Conservation (phyloP, 2,329 filamentous ascomycete species). For the Penicillium sp. region DNA sequence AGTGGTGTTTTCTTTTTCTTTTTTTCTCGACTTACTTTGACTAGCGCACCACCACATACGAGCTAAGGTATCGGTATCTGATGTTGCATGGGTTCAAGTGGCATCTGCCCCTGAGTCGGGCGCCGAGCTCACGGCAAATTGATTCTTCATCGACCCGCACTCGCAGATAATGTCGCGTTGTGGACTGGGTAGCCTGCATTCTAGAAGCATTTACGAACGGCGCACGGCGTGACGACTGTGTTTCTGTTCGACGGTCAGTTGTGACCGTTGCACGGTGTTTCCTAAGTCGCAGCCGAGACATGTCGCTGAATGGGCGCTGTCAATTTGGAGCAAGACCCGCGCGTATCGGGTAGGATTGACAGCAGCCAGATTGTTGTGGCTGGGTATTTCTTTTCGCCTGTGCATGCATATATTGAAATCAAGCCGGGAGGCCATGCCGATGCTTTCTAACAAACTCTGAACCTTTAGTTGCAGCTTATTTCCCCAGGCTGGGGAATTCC, state of each 20-base stretch:
- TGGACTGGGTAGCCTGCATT: not conserved
- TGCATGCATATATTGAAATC: not conserved
- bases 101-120: not conserved
- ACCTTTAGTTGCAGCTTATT: conserved; percentile 6
- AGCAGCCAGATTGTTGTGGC: not conserved
- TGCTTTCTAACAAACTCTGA: not conserved
- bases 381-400: not conserved
- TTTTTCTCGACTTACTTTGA: not conserved
- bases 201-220: not conserved
- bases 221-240: not conserved
- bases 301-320: not conserved
- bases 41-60: conserved; percentile 1
- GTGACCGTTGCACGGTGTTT: conserved; percentile 3
- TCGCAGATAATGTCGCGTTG: not conserved
- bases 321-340: not conserved
- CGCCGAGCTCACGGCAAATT: not conserved
- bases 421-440: not conserved
- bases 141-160: not conserved
- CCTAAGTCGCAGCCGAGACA: not conserved
- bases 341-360: not conserved
- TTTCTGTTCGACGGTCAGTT: not conserved
- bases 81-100: not conserved
- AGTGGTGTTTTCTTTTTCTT: conserved; percentile 12
- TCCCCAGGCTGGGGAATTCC: not conserved
- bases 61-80: not conserved